Evolutionary conservation across 805 yeast genomes (phyloP).

Genomic region (Lipomyces sp.): DNA sequence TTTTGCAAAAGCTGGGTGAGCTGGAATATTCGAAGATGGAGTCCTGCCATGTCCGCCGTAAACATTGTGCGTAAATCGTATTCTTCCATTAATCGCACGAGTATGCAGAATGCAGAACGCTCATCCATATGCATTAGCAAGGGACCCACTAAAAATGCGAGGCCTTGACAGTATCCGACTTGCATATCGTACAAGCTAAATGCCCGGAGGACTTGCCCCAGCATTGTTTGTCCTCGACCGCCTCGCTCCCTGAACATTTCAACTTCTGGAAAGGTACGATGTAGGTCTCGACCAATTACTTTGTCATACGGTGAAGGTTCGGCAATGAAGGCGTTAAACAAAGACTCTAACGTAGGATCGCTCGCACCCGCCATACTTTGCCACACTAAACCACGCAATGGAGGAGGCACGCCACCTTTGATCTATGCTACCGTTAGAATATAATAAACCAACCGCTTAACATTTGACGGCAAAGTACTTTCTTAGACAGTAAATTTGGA

Average conservation of each 20-base stretch:
- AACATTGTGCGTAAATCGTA: conserved; percentile 60
- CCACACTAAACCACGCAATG: conserved; percentile 47
- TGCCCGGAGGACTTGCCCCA: conserved; percentile 63
- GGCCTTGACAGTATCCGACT: conserved; percentile 72
- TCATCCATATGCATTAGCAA: conserved; percentile 53
- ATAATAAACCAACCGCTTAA: neutral
- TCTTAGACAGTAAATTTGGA: conserved; percentile 43
- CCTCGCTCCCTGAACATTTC: conserved; percentile 53
- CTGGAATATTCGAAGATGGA: conserved; percentile 58
- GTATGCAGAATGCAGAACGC: conserved; percentile 54
- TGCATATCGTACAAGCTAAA: conserved; percentile 67
- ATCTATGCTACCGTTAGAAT: conserved; percentile 16
- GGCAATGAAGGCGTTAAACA: conserved; percentile 49
- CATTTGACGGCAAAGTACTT: conserved; percentile 36
- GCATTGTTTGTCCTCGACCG: conserved; percentile 51
- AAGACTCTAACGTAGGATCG: conserved; percentile 43
- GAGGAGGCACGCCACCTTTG: conserved; percentile 45
- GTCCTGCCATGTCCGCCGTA: conserved; percentile 59
- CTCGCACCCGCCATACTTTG: conserved; percentile 43
- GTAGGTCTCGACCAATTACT: conserved; percentile 61
- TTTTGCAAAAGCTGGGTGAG: conserved; percentile 53
- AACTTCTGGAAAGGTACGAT: conserved; percentile 63
- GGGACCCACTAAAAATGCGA: conserved; percentile 66
- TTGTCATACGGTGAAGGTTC: conserved; percentile 53
- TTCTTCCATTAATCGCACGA: conserved; percentile 63